phyloP scores from a whole-genome alignment of 371 early-diverging fungal species.

The Nosema bombycis region DNA sequence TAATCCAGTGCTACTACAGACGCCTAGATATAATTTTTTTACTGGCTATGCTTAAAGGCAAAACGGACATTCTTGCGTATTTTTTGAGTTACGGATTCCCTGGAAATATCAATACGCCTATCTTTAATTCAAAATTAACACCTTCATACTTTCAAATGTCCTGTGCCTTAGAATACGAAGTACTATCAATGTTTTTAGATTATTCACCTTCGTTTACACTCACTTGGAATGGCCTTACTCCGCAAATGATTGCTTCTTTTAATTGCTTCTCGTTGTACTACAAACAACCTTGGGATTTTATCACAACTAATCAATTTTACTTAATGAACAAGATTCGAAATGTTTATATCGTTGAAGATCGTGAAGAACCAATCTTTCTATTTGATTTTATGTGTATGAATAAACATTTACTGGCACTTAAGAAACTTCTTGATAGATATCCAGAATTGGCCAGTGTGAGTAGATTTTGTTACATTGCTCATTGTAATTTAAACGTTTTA shows the following conservation, averaged over 20 bases:
- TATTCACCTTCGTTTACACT: constrained; percentile 19
- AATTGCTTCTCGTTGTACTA: constrained; percentile 1
- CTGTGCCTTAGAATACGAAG: constrained; percentile 32
- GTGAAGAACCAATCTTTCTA: constrained; percentile 49
- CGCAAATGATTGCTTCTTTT: constrained; percentile 29
- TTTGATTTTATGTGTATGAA: constrained; percentile 53
- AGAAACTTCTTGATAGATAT: constrained; percentile 36
- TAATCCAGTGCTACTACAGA: constrained; percentile 24
- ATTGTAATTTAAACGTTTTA: constrained; percentile 30
- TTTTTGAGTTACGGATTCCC: constrained; percentile 58
- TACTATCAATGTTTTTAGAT: constrained; percentile 23
- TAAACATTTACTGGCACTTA: constrained; percentile 8
- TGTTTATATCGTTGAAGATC: constrained; percentile 15
- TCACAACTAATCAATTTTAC: constrained; percentile 41
- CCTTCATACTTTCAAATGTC: constrained; percentile 55
- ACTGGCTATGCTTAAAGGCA: constrained; percentile 56
- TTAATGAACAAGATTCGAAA: constrained; percentile 19
- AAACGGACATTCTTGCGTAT: constrained; percentile 50
- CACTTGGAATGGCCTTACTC: constrained; percentile 50
- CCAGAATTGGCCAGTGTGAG: constrained; percentile 32
- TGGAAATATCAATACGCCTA: constrained; percentile 45
- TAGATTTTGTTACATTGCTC: constrained; percentile 35
- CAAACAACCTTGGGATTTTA: constrained; percentile 34
- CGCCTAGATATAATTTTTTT: constrained; percentile 55
- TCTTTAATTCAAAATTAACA: constrained; percentile 45